phyloP scores from a whole-genome alignment of 768 basidiomycete genomes.

The Suillus hirtellus region DNA sequence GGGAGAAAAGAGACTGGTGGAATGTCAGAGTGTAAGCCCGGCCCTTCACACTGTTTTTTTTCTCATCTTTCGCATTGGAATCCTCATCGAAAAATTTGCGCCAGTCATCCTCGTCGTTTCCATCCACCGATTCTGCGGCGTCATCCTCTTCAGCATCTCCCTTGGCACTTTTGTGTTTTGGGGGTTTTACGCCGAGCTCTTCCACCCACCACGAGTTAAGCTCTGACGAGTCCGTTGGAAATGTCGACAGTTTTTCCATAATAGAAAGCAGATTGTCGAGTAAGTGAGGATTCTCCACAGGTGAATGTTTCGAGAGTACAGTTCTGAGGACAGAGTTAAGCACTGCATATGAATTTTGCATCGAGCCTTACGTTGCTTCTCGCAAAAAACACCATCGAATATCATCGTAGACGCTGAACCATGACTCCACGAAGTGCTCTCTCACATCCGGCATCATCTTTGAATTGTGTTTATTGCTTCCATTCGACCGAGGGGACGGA shows the following conservation, averaged over 20 bases:
- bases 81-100: slow-evolving; percentile 81
- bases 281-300: slow-evolving; percentile 39
- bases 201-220: slow-evolving; percentile 80
- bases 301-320: slow-evolving; percentile 27
- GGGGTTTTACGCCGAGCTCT: slow-evolving; percentile 60
- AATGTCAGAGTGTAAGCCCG: slow-evolving; percentile 67
- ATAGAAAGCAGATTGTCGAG: slow-evolving; percentile 58
- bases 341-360: slow-evolving; percentile 4
- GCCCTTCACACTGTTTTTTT: slow-evolving; percentile 37
- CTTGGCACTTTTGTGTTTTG: slow-evolving; percentile 47
- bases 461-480: slow-evolving; percentile 28
- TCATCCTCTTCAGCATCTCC: slow-evolving; percentile 38
- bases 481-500: slow-evolving; percentile 38
- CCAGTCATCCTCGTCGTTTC: slow-evolving; percentile 65
- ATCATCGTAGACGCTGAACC: slow-evolving; percentile 80
- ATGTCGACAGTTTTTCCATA: slow-evolving; percentile 67
- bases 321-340: slow-evolving; percentile 14
- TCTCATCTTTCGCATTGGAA: slow-evolving; percentile 35
- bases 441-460: slow-evolving; percentile 60
- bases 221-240: slow-evolving; percentile 70
- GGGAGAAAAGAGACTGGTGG: slow-evolving; percentile 75
- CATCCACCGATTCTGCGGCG: slow-evolving; percentile 35
- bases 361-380: slow-evolving; percentile 60
- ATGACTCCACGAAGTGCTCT: slow-evolving; percentile 63
- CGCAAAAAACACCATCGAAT: slow-evolving; percentile 88